Evolutionary conservation across 73 alveolate genomes (phyloP).

Genomic region (Paramecium tetraurelia): DNA sequence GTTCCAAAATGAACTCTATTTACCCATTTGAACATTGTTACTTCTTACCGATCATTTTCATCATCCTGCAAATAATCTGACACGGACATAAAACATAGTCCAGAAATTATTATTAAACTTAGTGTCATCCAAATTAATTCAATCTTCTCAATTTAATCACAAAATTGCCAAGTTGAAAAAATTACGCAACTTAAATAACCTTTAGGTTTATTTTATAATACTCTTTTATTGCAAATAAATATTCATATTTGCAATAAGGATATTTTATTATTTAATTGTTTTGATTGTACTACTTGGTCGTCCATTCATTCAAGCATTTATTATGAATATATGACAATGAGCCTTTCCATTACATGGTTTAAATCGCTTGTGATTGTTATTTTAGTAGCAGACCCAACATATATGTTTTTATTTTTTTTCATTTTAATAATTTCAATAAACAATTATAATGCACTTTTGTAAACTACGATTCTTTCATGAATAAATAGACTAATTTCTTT

Average conservation of each 20-base stretch:
- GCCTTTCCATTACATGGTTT: constrained; percentile 14
- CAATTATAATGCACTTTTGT: not conserved
- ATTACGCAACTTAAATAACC: not conserved
- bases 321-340: not conserved
- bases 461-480: not conserved
- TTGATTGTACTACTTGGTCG: not conserved
- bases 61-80: not conserved
- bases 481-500: not conserved
- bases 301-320: not conserved
- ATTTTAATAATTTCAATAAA: constrained; percentile 13
- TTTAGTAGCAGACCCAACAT: not conserved
- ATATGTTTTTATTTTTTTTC: constrained; percentile 6
- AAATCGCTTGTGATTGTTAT: not conserved
- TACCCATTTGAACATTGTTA: not conserved
- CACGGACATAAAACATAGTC: not conserved
- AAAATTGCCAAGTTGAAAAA: not conserved
- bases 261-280: not conserved
- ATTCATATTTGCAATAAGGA: constrained; percentile 14
- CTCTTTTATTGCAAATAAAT: constrained; percentile 1
- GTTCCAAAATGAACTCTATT: not conserved
- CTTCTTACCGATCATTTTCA: not conserved
- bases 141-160: not conserved
- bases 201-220: not conserved
- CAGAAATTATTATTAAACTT: not conserved
- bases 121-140: not conserved